Percentiles rank a stretch among this genome's conserved stretches.
These are phyloP conservation scores for Calonectria henricotiae DNA, from an alignment of 2,329 filamentous ascomycete species.

Conservation along the genomic window DNA sequence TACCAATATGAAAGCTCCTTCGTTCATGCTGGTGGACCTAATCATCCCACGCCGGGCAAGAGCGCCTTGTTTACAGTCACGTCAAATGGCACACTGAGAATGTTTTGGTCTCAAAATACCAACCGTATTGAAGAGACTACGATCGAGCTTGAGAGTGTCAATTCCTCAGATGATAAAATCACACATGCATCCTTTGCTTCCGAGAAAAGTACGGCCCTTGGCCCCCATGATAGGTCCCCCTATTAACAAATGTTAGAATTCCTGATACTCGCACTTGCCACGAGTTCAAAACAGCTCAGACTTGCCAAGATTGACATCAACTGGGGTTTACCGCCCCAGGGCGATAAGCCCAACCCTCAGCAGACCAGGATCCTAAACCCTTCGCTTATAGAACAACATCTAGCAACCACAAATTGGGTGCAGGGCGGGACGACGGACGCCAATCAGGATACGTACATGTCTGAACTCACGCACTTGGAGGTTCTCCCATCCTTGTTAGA, in stretches of 20 bases:
- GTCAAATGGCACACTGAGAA: conserved; percentile 79
- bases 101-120: conserved; percentile 85
- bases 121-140: conserved; percentile 80
- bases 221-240: not conserved
- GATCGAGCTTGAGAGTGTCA: conserved; percentile 82
- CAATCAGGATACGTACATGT: conserved; percentile 67
- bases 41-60: conserved; percentile 80
- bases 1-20: conserved; percentile 82
- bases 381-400: conserved; percentile 69
- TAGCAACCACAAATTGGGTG: conserved; percentile 74
- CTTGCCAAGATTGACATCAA: conserved; percentile 82
- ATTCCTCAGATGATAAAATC: conserved; percentile 81
- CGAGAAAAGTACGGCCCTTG: conserved; percentile 75
- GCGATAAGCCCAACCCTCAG: conserved; percentile 70
- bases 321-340: conserved; percentile 74
- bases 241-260: conserved; percentile 61
- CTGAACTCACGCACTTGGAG: conserved; percentile 81
- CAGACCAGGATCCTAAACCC: conserved; percentile 67
- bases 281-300: conserved; percentile 80
- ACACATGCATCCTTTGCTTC: conserved; percentile 85
- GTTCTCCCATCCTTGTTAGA: conserved; percentile 80
- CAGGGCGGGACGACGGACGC: conserved; percentile 64
- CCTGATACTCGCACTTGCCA: conserved; percentile 78
- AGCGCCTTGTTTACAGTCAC: conserved; percentile 85
- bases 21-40: conserved; percentile 78